Conservation (phyloP, 331 rosid species). For the Acacia concinna region DNA sequence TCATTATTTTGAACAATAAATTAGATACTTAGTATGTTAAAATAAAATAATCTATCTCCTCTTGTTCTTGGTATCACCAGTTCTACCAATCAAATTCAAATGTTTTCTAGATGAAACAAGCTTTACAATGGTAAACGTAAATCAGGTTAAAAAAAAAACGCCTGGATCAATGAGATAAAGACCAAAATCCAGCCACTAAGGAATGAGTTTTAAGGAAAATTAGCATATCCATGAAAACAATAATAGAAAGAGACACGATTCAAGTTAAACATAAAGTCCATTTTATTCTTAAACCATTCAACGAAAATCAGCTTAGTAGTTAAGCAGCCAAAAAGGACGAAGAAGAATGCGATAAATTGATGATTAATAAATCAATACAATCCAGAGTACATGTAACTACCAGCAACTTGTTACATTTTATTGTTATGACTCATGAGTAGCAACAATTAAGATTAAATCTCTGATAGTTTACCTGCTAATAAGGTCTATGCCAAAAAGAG, state of each 20-base stretch:
- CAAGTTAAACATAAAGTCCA: conserved; percentile 8
- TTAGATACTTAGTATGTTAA: neutral
- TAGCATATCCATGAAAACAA: neutral
- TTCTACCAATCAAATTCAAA: neutral
- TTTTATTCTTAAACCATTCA: neutral
- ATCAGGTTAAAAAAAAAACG: neutral
- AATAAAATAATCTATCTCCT: neutral
- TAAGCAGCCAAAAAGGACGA: conserved; percentile 14
- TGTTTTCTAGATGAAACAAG: neutral
- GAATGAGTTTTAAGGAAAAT: neutral
- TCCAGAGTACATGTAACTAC: neutral
- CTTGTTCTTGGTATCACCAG: neutral
- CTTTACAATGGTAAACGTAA: neutral
- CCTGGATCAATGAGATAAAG: neutral
- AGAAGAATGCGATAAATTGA: conserved; percentile 11
- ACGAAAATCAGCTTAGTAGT: neutral
- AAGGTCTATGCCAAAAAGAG: conserved; percentile 83
- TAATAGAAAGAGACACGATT: neutral
- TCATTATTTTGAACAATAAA: neutral
- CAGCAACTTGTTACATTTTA: neutral
- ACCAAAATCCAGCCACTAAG: neutral
- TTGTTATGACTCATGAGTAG: neutral
- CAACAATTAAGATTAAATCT: conserved; percentile 1
- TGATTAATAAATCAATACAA: neutral
- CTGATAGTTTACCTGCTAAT: conserved; percentile 66